These are phyloP conservation scores for Glycyrrhiza uralensis DNA, from an alignment of 306 rosid species.

Conservation along the genomic window DNA sequence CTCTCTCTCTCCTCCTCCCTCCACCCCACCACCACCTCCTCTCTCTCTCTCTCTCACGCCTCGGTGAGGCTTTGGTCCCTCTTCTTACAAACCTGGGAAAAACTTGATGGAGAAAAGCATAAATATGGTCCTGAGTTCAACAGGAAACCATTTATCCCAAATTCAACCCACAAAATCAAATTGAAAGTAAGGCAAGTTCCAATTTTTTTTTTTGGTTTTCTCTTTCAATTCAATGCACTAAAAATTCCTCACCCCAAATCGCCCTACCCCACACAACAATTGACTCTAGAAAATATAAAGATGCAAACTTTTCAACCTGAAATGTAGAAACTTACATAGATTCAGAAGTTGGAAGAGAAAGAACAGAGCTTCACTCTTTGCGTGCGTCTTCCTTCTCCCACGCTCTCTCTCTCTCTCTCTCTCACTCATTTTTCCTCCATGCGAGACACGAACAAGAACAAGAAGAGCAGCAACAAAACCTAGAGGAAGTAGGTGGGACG, in stretches of 20 bases:
- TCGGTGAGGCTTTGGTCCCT: too few species aligned
- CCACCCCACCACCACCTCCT: too few species aligned
- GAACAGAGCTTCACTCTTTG: conserved; percentile 30
- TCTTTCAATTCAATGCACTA: conserved; percentile 53
- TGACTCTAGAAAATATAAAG: conserved; percentile 1
- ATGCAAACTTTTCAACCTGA: background rate
- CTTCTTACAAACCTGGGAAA: too few species aligned
- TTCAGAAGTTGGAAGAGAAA: conserved; percentile 30
- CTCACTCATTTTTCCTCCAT: too few species aligned
- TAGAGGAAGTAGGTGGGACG: too few species aligned
- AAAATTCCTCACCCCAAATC: conserved; percentile 17
- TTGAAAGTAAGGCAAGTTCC: background rate
- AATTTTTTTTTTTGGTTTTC: background rate
- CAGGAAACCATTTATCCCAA: background rate
- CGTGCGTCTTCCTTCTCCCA: background rate
- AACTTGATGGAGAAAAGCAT: too few species aligned
- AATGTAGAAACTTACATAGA: conserved; percentile 47
- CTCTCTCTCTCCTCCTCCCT: too few species aligned
- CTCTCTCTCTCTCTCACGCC: too few species aligned
- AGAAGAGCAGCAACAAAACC: too few species aligned
- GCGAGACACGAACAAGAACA: too few species aligned
- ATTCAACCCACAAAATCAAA: background rate
- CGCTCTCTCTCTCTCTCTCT: background rate
- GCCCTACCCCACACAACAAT: background rate
- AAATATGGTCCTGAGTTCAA: too few species aligned